phyloP scores from a whole-genome alignment of 164 flowering plant genomes.

The Litsea cubeba region DNA sequence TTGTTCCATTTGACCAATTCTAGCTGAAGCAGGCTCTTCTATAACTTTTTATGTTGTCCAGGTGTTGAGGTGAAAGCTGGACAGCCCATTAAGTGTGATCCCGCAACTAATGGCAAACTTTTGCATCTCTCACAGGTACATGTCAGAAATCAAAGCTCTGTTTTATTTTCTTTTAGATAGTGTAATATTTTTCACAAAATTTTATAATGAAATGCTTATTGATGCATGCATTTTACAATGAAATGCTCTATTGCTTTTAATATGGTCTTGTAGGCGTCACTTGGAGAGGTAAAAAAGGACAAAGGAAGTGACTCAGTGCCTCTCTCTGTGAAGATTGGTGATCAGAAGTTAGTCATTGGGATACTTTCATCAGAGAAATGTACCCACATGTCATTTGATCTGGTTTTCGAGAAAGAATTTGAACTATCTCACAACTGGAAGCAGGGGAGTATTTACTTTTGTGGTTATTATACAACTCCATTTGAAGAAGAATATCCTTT shows the following conservation, averaged over 20 bases:
- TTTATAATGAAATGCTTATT: neutral
- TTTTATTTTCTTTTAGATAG: neutral
- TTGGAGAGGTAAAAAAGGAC: slow-evolving; percentile 63
- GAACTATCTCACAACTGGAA: slow-evolving; percentile 84
- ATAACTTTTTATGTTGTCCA: slow-evolving; percentile 3
- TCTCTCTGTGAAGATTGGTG: slow-evolving; percentile 40
- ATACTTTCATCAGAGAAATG: slow-evolving; percentile 42
- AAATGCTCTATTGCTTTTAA: neutral
- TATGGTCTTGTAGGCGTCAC: slow-evolving; percentile 40
- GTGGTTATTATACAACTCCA: slow-evolving; percentile 40
- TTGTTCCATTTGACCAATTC: too few relatives aligned
- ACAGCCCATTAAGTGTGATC: slow-evolving; percentile 30
- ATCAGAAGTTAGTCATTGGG: slow-evolving; percentile 54
- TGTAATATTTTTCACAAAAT: neutral
- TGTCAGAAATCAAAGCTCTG: neutral
- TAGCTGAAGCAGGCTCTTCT: neutral
- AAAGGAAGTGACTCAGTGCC: slow-evolving; percentile 37
- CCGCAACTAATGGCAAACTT: slow-evolving; percentile 13
- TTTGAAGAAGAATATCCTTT: slow-evolving; percentile 40
- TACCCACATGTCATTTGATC: slow-evolving; percentile 50
- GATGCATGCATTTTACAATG: neutral
- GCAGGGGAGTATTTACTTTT: slow-evolving; percentile 61
- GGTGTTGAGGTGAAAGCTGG: slow-evolving; percentile 76
- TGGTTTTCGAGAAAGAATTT: slow-evolving; percentile 71
- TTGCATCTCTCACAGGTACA: slow-evolving; percentile 62